phyloP scores from a whole-genome alignment of 345 rosid species.

The Eucalyptus coolabah region DNA sequence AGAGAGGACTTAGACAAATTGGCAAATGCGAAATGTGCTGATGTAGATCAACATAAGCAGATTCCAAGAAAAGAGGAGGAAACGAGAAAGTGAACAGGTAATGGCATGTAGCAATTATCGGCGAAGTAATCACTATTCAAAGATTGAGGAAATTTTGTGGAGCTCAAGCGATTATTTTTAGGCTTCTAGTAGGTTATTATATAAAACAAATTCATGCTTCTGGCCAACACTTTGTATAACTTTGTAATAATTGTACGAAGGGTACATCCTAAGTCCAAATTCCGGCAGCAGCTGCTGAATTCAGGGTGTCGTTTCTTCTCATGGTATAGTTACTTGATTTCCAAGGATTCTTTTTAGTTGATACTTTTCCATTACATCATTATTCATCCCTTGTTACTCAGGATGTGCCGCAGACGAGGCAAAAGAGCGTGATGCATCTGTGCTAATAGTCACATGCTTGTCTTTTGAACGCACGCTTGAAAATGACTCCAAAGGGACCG shows the following conservation, averaged over 20 bases:
- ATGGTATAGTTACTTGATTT: not conserved
- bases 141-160: not conserved
- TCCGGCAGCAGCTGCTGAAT: not conserved
- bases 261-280: not conserved
- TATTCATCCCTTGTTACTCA: not conserved
- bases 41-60: conserved; percentile 1
- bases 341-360: not conserved
- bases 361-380: not conserved
- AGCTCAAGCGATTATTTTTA: not conserved
- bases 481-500: not conserved
- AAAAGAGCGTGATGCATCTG: not conserved
- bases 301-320: not conserved
- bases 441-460: not conserved
- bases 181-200: not conserved
- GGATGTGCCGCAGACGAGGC: not conserved
- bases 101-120: not conserved
- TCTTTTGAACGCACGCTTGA: not conserved
- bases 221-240: not conserved
- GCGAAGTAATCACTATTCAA: not conserved
- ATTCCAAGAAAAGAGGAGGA: not conserved
- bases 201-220: not conserved
- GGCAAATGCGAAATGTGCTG: conserved; percentile 2
- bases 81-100: not conserved
- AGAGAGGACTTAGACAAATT: conserved; percentile 40
- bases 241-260: not conserved